These are phyloP conservation scores for Fraxinus greggii DNA, from an alignment of 305 asterid genomes.

Conservation along the genomic window DNA sequence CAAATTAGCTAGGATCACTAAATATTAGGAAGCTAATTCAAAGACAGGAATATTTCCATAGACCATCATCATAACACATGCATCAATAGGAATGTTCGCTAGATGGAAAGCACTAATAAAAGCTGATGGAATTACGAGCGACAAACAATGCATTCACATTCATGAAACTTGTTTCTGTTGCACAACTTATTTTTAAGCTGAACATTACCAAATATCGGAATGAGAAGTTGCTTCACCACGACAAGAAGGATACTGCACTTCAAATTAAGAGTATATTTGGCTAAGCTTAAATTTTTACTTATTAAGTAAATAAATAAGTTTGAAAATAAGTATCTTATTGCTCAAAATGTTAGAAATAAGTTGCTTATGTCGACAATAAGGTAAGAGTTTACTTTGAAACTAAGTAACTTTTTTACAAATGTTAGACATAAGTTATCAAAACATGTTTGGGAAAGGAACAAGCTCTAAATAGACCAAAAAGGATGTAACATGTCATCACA, in stretches of 20 bases:
- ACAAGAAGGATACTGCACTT: neutral
- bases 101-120: neutral
- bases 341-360: neutral
- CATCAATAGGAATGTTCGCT: neutral
- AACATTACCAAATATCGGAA: neutral
- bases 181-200: neutral
- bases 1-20: slow-evolving; percentile 12
- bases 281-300: neutral
- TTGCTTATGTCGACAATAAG: neutral
- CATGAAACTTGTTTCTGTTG: neutral
- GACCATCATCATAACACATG: neutral
- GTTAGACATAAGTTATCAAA: neutral
- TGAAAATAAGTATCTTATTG: neutral
- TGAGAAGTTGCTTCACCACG: neutral
- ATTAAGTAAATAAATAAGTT: neutral
- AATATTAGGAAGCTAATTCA: neutral
- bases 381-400: neutral
- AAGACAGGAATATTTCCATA: neutral
- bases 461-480: neutral
- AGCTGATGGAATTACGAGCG: neutral
- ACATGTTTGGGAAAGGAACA: neutral
- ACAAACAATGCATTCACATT: slow-evolving; percentile 10
- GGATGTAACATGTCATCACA: neutral
- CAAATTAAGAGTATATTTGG: neutral
- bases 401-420: neutral